These are phyloP conservation scores for Stephania japonica DNA, from an alignment of 164 flowering plant species.

Conservation along the genomic window DNA sequence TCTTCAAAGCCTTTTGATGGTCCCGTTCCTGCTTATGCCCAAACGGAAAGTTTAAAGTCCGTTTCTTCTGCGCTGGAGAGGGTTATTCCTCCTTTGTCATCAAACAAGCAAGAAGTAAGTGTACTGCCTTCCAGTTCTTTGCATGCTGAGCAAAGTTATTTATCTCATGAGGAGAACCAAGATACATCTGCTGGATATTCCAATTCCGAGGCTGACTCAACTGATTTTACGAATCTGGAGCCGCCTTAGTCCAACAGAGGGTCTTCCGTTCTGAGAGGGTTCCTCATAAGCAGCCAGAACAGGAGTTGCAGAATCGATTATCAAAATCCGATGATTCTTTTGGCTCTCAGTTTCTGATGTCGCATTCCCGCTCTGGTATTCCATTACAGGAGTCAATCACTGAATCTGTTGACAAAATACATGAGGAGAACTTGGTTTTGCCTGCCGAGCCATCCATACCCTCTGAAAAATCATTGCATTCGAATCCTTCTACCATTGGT, in stretches of 20 bases:
- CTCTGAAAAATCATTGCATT: conserved; percentile 19
- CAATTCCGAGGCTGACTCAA: conserved; percentile 37
- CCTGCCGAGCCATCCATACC: conserved; percentile 23
- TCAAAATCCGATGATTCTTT: conserved; percentile 80
- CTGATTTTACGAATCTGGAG: conserved; percentile 39
- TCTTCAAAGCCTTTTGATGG: conserved; percentile 24
- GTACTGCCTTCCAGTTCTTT: conserved; percentile 20
- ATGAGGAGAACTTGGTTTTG: conserved; percentile 23
- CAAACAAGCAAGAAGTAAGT: conserved; percentile 26
- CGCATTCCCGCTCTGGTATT: conserved; percentile 33
- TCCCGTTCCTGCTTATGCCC: conserved; percentile 15
- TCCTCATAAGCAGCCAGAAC: conserved; percentile 58
- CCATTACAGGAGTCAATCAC: conserved; percentile 28
- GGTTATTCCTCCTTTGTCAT: conserved; percentile 14
- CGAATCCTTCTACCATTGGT: conserved; percentile 29
- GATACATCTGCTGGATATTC: conserved; percentile 27
- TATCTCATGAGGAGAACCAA: conserved; percentile 26
- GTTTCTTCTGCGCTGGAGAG: conserved; percentile 17
- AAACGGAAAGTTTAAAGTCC: conserved; percentile 25
- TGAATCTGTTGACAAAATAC: conserved; percentile 36
- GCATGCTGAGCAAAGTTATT: conserved; percentile 24
- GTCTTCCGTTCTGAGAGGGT: conserved; percentile 63
- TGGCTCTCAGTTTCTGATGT: conserved; percentile 44
- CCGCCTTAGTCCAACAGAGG: conserved; percentile 45
- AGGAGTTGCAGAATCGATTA: conserved; percentile 45